Base-by-base conservation (phyloP, 169 alveolate genomes). In the Plasmodium malariae region DNA sequence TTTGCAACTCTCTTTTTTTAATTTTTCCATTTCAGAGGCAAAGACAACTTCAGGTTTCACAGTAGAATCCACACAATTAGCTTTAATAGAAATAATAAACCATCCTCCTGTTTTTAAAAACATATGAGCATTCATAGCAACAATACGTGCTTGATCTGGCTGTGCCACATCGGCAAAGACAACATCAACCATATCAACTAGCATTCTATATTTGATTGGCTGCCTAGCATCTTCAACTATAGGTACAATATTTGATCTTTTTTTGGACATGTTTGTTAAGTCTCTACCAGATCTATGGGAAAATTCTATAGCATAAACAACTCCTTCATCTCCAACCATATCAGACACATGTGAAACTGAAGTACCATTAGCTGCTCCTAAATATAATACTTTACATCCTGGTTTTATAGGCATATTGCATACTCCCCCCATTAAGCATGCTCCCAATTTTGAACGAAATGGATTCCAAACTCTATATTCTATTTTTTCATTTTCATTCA, bases 381-480 rank as follows among this genome's bases (percentile, higher is more conserved):
- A 90, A 93, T 98, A 99, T 70, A 99, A 95, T 21, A 99, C 99
- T 95, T 98, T 98, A 45, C 98, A 87, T 34, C 99, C 99, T 6
- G 99, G 99, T 88, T 97, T 97, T 60, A 99, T 98, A 51, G 98
- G 99, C 98, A 98, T 98, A 78, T 98, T 96, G 19, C 97, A 98
- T 54, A 99, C 98, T 37, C 99, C 99, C 36, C 99, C 99, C 80
- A 97, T 97, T 59, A 99, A 96, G 34, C 99, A 97, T 11, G 99
- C 99, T 19, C 99, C 99, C 51, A 99, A 93, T 97, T 99, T 99
- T 1, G 99, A 99, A 71, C 99, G 96, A 95, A 98, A 98, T 0
- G 99, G 99, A 90, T 99, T 98, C 99, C 99, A 99, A 67, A 98
- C 98, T 67, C 99, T 96, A 92, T 99, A 99, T 94, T 99, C 99